These are phyloP conservation scores for Friedmanniomyces simplex DNA, from an alignment of 495 filamentous ascomycete species.

Conservation along the genomic window DNA sequence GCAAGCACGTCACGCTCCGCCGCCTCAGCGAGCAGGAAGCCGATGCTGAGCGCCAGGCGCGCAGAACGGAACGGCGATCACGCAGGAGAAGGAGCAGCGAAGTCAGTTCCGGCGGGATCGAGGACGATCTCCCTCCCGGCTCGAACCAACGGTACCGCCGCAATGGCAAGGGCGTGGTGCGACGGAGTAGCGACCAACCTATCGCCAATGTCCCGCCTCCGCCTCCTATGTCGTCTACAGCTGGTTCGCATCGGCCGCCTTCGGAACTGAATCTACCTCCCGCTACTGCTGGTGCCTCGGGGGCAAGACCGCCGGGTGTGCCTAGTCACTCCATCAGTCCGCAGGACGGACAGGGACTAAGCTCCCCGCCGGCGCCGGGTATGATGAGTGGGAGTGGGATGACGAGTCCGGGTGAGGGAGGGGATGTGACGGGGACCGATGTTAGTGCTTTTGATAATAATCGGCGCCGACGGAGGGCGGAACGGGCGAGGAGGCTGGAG, in stretches of 20 bases:
- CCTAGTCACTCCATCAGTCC: background rate
- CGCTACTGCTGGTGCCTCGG: constrained; percentile 22
- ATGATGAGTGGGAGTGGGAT: constrained; percentile 17
- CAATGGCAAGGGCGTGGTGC: constrained; percentile 6
- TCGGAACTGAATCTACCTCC: constrained; percentile 24
- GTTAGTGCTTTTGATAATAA: constrained; percentile 33
- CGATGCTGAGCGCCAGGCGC: constrained; percentile 47
- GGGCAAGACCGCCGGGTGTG: background rate
- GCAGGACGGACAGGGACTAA: background rate
- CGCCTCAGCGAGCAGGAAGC: constrained; percentile 75
- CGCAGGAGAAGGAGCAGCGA: constrained; percentile 17
- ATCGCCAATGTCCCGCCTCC: constrained; percentile 13
- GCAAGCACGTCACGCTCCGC: constrained; percentile 69
- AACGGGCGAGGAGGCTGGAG: constrained; percentile 29
- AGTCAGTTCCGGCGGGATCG: constrained; percentile 24
- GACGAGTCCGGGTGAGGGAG: constrained; percentile 27
- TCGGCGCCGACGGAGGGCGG: constrained; percentile 29
- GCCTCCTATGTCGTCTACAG: constrained; percentile 10
- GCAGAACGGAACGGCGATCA: constrained; percentile 34
- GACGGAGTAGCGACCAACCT: constrained; percentile 8
- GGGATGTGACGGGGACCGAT: constrained; percentile 29
- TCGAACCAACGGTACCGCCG: constrained; percentile 13
- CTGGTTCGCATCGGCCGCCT: constrained; percentile 1
- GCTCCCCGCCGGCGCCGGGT: constrained; percentile 1
- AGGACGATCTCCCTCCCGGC: constrained; percentile 24